Evolutionary conservation across 345 rosid species (phyloP).

Genomic region (Arabidopsis arenosa): DNA sequence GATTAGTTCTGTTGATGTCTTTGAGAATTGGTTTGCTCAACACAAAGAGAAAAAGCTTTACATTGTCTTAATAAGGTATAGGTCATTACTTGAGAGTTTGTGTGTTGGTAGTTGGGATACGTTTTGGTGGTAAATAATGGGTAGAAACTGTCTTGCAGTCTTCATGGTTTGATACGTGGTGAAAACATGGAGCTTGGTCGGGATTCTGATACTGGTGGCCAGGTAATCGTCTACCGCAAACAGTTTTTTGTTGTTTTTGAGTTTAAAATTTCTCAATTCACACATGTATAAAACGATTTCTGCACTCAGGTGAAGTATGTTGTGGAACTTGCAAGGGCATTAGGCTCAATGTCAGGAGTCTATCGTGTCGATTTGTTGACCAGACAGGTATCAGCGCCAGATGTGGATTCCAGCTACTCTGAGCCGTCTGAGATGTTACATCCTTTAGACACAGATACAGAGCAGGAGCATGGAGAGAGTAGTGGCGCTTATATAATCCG

Average conservation of each 20-base stretch:
- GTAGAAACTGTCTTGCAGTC: constrained; percentile 54
- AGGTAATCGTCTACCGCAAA: constrained; percentile 48
- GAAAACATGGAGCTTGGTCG: constrained; percentile 91
- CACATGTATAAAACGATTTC: neutral
- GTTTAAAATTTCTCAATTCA: neutral
- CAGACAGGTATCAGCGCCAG: constrained; percentile 73
- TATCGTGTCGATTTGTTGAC: constrained; percentile 83
- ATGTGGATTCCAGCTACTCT: constrained; percentile 74
- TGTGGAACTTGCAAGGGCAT: constrained; percentile 87
- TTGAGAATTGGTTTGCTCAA: constrained; percentile 77
- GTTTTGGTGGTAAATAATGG: neutral
- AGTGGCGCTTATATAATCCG: constrained; percentile 81
- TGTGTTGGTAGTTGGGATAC: constrained; percentile 10
- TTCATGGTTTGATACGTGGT: constrained; percentile 83
- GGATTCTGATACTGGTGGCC: constrained; percentile 90
- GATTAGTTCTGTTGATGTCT: constrained; percentile 66
- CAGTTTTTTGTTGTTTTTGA: neutral
- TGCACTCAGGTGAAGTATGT: constrained; percentile 75
- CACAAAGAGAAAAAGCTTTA: constrained; percentile 74
- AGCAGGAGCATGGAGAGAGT: constrained; percentile 70
- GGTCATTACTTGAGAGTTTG: neutral
- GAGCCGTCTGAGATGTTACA: constrained; percentile 77
- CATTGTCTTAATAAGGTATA: constrained; percentile 81
- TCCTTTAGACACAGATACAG: constrained; percentile 48
- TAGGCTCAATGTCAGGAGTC: constrained; percentile 82